phyloP scores from a whole-genome alignment of 495 filamentous ascomycete species.

The Hypoxylon crocopeplum region DNA sequence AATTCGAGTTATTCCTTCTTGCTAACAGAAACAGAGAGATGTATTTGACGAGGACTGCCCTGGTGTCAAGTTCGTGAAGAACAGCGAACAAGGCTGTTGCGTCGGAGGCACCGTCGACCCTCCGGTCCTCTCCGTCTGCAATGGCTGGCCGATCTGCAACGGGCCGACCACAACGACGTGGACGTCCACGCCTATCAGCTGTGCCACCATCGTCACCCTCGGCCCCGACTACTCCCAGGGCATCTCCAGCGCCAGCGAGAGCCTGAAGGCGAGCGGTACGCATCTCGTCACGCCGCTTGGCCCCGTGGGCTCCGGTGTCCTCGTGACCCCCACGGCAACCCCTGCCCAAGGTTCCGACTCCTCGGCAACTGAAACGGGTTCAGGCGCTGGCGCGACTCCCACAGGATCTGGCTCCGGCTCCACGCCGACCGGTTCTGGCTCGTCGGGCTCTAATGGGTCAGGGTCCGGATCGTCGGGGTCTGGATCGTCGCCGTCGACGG shows the following conservation, averaged over 20 bases:
- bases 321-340: background rate
- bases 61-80: background rate
- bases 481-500: background rate
- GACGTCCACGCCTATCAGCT: background rate
- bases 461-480: background rate
- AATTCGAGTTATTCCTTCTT: background rate
- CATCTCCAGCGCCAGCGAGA: conserved; percentile 1
- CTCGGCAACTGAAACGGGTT: background rate
- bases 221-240: background rate
- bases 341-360: background rate
- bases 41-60: background rate
- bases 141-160: conserved; percentile 7
- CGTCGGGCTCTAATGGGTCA: too few relatives aligned
- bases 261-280: conserved; percentile 1
- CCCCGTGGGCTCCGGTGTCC: too few relatives aligned
- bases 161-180: conserved; percentile 8
- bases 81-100: background rate
- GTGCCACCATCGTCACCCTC: conserved; percentile 6
- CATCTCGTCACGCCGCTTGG: background rate
- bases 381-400: too few relatives aligned
- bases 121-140: conserved; percentile 2
- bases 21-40: background rate
- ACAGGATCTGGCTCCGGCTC: too few relatives aligned
- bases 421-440: too few relatives aligned
- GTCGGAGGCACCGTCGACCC: conserved; percentile 6